Conservation (phyloP, 2,329 filamentous ascomycete genomes). For the Domatiomyces globalis region DNA sequence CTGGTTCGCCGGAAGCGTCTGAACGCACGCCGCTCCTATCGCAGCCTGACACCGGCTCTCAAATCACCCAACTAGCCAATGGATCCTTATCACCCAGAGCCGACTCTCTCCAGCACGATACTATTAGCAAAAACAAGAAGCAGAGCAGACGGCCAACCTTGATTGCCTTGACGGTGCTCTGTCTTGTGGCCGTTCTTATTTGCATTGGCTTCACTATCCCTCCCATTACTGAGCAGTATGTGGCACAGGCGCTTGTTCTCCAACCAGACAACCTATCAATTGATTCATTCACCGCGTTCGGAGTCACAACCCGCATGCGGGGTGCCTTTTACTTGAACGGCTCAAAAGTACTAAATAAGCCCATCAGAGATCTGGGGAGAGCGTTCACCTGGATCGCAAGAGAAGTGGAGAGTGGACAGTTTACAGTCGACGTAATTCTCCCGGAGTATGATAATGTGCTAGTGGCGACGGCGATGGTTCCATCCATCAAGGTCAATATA, state of each 20-base stretch:
- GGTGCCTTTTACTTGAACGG: constrained; percentile 73
- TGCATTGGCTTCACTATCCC: constrained; percentile 71
- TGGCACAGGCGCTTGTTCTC: constrained; percentile 66
- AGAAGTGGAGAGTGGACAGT: constrained; percentile 59
- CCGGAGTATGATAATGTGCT: constrained; percentile 69
- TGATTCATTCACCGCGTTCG: constrained; percentile 65
- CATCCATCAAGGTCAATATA: constrained; percentile 60
- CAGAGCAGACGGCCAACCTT: constrained; percentile 60
- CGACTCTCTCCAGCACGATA: constrained; percentile 6
- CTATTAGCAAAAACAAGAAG: constrained; percentile 14
- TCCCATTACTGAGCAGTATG: constrained; percentile 69
- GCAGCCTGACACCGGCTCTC: constrained; percentile 23
- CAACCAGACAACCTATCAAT: constrained; percentile 74
- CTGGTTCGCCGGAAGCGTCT: constrained; percentile 25
- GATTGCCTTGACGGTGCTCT: constrained; percentile 56
- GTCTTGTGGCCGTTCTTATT: constrained; percentile 48
- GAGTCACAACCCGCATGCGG: constrained; percentile 65
- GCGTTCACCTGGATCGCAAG: constrained; percentile 67
- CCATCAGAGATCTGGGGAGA: constrained; percentile 60
- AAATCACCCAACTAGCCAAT: constrained; percentile 18
- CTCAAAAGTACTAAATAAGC: constrained; percentile 54
- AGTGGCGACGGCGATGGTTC: constrained; percentile 62
- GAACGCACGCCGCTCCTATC: constrained; percentile 31
- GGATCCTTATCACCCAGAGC: constrained; percentile 12
- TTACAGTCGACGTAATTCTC: constrained; percentile 60